Evolutionary conservation across 2,329 filamentous ascomycete species (phyloP).

Genomic region (Neofusicoccum parvum): DNA sequence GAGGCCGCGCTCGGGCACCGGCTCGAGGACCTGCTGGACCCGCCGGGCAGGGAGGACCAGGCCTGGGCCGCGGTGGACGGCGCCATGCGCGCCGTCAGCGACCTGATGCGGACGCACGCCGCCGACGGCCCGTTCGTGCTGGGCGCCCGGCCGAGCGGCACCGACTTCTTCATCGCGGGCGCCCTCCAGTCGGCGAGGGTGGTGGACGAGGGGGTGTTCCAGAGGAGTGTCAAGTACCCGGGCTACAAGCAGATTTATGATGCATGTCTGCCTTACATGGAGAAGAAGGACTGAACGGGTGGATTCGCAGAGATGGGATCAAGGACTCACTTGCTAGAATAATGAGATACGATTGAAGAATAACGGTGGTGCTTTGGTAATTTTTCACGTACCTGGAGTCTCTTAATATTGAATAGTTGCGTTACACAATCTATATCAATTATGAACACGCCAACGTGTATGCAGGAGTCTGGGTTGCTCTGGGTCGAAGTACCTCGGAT

Average conservation of each 20-base stretch:
- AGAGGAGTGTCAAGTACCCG: constrained; percentile 19
- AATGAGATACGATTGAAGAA: too few relatives aligned
- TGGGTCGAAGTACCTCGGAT: too few relatives aligned
- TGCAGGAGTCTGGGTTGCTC: too few relatives aligned
- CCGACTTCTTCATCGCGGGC: constrained; percentile 47
- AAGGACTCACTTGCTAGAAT: too few relatives aligned
- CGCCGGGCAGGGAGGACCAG: constrained; percentile 32
- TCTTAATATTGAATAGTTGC: too few relatives aligned
- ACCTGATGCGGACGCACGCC: constrained; percentile 32
- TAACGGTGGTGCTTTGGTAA: too few relatives aligned
- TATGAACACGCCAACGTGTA: not conserved
- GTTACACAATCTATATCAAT: not conserved
- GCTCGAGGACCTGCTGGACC: constrained; percentile 41
- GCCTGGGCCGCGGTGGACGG: constrained; percentile 32
- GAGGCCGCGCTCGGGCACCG: constrained; percentile 38
- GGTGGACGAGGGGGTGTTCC: constrained; percentile 33
- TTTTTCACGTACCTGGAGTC: too few relatives aligned
- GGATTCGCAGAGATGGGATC: not conserved
- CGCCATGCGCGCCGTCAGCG: constrained; percentile 32
- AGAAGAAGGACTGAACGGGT: constrained; percentile 22
- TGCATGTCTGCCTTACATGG: constrained; percentile 23
- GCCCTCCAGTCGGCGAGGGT: constrained; percentile 37
- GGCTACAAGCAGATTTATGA: constrained; percentile 22
- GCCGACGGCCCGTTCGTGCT: constrained; percentile 35
- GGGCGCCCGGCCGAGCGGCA: constrained; percentile 38